Evolutionary conservation across 345 rosid species (phyloP).

Genomic region (Camelina hispida): DNA sequence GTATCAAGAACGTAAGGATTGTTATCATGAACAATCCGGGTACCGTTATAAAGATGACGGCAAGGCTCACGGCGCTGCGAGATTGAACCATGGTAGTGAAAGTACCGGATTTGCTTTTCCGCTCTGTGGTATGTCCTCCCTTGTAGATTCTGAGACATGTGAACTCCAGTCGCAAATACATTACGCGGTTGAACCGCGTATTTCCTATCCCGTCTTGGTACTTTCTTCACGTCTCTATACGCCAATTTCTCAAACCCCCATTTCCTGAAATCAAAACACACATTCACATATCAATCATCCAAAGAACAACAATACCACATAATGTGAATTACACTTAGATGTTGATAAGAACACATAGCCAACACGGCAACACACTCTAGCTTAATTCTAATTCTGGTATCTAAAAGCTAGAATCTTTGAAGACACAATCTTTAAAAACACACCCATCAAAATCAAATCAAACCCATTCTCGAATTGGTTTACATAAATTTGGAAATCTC

Average conservation of each 20-base stretch:
- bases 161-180: slow-evolving; percentile 83
- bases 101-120: slow-evolving; percentile 61
- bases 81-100: slow-evolving; percentile 87
- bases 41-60: slow-evolving; percentile 55
- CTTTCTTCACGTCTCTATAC: slow-evolving; percentile 72
- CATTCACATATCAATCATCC: slow-evolving; percentile 11
- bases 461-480: not conserved
- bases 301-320: not conserved
- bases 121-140: slow-evolving; percentile 71
- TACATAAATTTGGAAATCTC: slow-evolving; percentile 2
- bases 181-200: slow-evolving; percentile 83
- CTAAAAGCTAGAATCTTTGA: slow-evolving; percentile 17
- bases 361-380: not conserved
- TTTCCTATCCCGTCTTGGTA: slow-evolving; percentile 75
- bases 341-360: too few relatives aligned
- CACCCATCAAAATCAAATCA: slow-evolving; percentile 17
- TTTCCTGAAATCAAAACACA: slow-evolving; percentile 54
- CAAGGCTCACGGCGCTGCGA: slow-evolving; percentile 80
- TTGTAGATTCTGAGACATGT: slow-evolving; percentile 82
- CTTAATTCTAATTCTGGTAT: not conserved
- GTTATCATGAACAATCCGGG: slow-evolving; percentile 52
- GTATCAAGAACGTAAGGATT: slow-evolving; percentile 74
- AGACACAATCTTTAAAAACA: not conserved
- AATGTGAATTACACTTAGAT: too few relatives aligned
- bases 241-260: slow-evolving; percentile 98